Conservation (phyloP, 2,329 filamentous ascomycete species). For the Orbilia ellipsospora region DNA sequence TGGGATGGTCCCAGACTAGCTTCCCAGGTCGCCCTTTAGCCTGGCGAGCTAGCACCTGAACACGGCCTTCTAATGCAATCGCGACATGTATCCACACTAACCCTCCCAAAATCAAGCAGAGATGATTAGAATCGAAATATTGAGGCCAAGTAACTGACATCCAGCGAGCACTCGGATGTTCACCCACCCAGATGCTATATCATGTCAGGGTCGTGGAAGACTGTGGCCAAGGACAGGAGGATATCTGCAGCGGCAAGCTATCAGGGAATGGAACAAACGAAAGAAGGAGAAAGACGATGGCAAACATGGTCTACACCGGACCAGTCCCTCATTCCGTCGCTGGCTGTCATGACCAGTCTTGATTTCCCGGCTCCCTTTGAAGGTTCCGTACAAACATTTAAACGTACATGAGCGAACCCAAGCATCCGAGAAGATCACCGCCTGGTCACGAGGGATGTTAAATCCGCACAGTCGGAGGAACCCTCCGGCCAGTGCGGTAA, state of each 20-base stretch:
- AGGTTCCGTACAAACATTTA: too few species aligned
- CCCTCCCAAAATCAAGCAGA: conserved; percentile 4
- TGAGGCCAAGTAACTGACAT: conserved; percentile 9
- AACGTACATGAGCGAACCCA: not conserved
- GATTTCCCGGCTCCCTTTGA: not conserved
- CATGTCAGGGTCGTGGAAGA: conserved; percentile 25
- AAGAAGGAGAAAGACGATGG: conserved; percentile 5
- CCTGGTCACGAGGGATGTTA: conserved; percentile 19
- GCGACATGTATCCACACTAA: too few species aligned
- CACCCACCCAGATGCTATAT: conserved; percentile 13
- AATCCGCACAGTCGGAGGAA: conserved; percentile 16
- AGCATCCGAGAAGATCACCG: conserved; percentile 18
- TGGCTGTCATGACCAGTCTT: not conserved
- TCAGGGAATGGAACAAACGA: conserved; percentile 17
- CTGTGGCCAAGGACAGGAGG: conserved; percentile 20
- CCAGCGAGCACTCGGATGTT: conserved; percentile 12
- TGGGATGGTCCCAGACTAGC: conserved; percentile 26
- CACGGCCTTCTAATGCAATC: too few species aligned
- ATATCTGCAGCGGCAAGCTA: conserved; percentile 34
- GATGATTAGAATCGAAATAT: not conserved
- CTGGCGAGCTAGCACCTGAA: conserved; percentile 22
- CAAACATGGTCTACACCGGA: conserved; percentile 6
- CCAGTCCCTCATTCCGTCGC: conserved; percentile 27
- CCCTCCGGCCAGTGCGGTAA: not conserved
- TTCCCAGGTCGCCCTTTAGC: conserved; percentile 38